Evolutionary conservation across 106 monocot species (phyloP), one percentile per base, ranked within the genome.

Genomic region (Narthecium ossifragum): DNA sequence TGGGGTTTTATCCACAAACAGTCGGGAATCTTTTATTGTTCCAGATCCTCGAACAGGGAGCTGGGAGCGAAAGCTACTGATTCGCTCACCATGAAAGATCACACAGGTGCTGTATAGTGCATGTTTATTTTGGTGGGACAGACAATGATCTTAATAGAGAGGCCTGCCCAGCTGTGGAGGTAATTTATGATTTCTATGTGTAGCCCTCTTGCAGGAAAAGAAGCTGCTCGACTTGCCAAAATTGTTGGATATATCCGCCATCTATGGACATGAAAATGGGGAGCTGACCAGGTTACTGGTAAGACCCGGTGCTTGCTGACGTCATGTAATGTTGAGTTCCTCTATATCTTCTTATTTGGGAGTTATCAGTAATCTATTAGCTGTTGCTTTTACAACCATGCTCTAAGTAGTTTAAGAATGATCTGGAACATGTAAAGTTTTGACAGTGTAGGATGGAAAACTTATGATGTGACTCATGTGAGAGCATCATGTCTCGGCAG

Each of bases 181-280:
- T 68, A 22, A 43, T 48, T 68, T 34, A 67, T 70, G 38, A 65
- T 5, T 55, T 61, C 51, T 20, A 23, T 63, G 20, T 75, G 46
- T 78, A 87, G 86, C 78, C 56, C 69, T 87, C 27, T 62, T 87
- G 78, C 86, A 82, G 82, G 75, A 82, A 62, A 87, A 78, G 78
- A 78, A 75, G 46, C 57, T 81, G 48, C 61, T 87, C 23, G 82
- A 87, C 23, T 51, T 82, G 68, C 82, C 82, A 48, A 87, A 78
- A 57, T 75, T 87, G 56, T 63, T 92, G 55, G 91, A 92, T 55
- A 92, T 83, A 51, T 92, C 86, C 70, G 83, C 82, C 8, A 83
- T 92, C 28, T 92, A 83, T 67, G 91, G 76, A 20, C 66, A 69
- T 34, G 87, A 83, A 14, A 87, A 87, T 57, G 49, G 25, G 60